These are phyloP conservation scores for Anthostomella pinea DNA, from an alignment of 2,329 filamentous ascomycete genomes.

Conservation along the genomic window DNA sequence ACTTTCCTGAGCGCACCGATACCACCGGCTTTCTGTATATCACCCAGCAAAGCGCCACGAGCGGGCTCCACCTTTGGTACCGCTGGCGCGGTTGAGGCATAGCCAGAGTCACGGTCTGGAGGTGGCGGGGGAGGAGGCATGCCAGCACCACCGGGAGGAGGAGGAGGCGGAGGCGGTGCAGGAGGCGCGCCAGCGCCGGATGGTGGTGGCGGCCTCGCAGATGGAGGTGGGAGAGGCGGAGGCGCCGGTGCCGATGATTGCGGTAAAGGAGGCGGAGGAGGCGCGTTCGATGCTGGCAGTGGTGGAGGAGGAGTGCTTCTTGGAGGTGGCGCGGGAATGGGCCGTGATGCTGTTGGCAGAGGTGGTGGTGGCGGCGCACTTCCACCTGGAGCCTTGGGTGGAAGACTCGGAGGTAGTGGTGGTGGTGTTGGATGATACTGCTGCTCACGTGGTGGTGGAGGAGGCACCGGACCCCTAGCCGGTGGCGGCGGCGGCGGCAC, in stretches of 20 bases:
- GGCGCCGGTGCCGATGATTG: constrained; percentile 25
- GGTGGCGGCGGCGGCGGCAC: constrained; percentile 75
- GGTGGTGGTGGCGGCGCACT: constrained; percentile 48
- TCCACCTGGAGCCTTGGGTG: constrained; percentile 37
- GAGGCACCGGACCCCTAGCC: constrained; percentile 67
- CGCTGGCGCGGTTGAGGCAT: constrained; percentile 52
- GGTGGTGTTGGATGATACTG: constrained; percentile 21
- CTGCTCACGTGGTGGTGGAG: constrained; percentile 58
- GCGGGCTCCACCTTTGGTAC: constrained; percentile 44
- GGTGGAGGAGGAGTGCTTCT: constrained; percentile 46
- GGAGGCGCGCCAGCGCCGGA: constrained; percentile 8
- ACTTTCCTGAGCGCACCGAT: constrained; percentile 73
- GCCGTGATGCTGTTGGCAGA: constrained; percentile 44
- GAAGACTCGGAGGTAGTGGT: constrained; percentile 39
- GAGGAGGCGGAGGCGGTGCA: constrained; percentile 23
- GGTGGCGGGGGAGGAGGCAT: constrained; percentile 35
- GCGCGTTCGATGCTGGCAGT: constrained; percentile 14
- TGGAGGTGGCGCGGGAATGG: constrained; percentile 50
- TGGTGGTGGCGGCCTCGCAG: constrained; percentile 11
- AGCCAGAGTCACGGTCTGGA: constrained; percentile 57
- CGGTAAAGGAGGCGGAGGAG: constrained; percentile 23
- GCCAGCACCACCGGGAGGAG: constrained; percentile 33
- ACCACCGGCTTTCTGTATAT: constrained; percentile 69
- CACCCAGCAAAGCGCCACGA: constrained; percentile 64
- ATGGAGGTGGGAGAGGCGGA: constrained; percentile 17